Base-by-base conservation (phyloP, 306 rosid species). In the Malus fusca region DNA sequence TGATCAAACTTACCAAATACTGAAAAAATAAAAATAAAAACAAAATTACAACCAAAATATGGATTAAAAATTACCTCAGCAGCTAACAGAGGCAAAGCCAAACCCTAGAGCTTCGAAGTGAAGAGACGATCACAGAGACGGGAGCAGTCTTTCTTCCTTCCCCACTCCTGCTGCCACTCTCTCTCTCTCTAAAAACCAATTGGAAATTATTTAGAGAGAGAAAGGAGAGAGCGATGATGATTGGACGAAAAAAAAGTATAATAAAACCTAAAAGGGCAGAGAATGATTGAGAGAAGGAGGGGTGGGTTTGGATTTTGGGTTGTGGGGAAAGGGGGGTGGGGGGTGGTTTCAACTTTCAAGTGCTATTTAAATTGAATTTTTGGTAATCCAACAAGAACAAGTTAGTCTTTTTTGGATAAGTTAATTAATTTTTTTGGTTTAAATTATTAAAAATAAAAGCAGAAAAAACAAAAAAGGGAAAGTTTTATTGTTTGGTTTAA, bases 211-310 rank as follows among this genome's bases (percentile, higher is more conserved):
- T 79, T 82, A 84, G 53, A 80, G 81, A 73, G 56, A 55, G 59
- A 74, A 61, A 80, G 18, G 66, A 73, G 80, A 66, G 31, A 61
- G 44, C 33, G 63, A 62, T 55, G 86, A 90, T 87, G 93, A 92
- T 90, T 88, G 92, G 87, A 55, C 72, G 81, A 75, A 58, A 65
- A 58, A 65, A 75, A 70, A 77, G 58, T 3, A 37, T 10, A 4
- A 22, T 81, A 31, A 64, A 30, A 43, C 43, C 10, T 26, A 85
- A 85, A 89, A 84, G 71, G 79, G 81, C 81, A 76, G 88, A 88
- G 89, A 89, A 85, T 92, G 93, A 92, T 89, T 89, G 85, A 82
- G 88, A 75, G 84, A 81, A 83, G 79, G 84, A 77, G 62, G 51
- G 51, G 42, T 35, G 77, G 77, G 68, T 42, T 35, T 9, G 25